Evolutionary conservation across 805 yeast species (phyloP), one percentile per base, ranked within the genome.

Genomic region (Candida cerambycidarum): DNA sequence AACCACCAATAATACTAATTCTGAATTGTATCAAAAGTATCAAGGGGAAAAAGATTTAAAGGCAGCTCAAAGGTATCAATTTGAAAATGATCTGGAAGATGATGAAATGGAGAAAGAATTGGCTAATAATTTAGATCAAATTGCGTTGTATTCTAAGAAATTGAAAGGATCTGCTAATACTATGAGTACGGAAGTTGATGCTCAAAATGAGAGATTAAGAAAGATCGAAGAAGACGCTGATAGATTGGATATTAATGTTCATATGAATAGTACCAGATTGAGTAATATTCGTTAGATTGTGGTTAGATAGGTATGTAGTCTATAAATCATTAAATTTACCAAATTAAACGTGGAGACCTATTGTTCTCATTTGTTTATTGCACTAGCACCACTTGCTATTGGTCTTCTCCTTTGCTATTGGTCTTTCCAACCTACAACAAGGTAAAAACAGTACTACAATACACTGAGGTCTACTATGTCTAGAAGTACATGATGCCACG

Each of bases 1-100:
- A 55, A 62, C 67, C n/a, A 57, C 53, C 38, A 69, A 65, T 43
- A 71, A 74, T 4, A 58, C 69, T 3, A 57, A 46, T 36, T 56
- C 63, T 2, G 76, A 71, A 29, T 44, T 61, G 11, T 59, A 57
- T 37, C 70, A 69, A 42, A 77, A 79, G 56, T 78, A 77, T 48
- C 75, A 70, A 42, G 78, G 78, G 39, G 79, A 80, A 42, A 62
- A 69, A 49, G 63, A 74, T 48, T 73, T 80, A 37, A 69, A 71
- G 13, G 82, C 80, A 29, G 85, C 95, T 2, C 69, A 78, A 44
- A 69, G 80, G 50, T 89, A 84, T 63, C 87, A 86, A 55, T 86
- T 88, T 54, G 97, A 89, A 58, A 85, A 85, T 38, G 97, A 92
- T 63, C 81, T 82, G 38, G 97, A 92, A 60, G 98, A 93, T 62